Percentiles rank a stretch among this genome's conserved stretches.
Evolutionary conservation across 148 eudicot species (phyloP).

Genomic region (Cornus controversa): DNA sequence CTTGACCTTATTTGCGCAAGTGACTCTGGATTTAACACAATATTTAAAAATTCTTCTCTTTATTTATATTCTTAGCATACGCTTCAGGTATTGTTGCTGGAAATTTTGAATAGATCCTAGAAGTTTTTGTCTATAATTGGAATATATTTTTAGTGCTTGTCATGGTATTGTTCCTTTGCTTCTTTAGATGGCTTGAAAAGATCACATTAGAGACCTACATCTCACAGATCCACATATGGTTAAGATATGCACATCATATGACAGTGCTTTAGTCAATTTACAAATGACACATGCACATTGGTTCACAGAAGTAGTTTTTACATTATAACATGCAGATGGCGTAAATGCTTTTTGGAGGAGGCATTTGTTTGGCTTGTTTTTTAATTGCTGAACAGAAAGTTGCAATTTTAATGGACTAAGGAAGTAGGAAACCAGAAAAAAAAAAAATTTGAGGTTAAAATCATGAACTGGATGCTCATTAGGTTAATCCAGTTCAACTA

Average conservation of each 20-base stretch:
- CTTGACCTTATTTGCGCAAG: slow-evolving; percentile 95
- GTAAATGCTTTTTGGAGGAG: not conserved
- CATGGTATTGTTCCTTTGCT: slow-evolving; percentile 8
- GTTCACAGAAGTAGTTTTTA: not conserved
- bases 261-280: not conserved
- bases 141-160: not conserved
- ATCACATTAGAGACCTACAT: slow-evolving; percentile 94
- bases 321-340: not conserved
- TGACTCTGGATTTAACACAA: slow-evolving; percentile 7
- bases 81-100: not conserved
- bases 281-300: not conserved
- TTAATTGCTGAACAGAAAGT: not conserved
- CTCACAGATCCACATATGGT: slow-evolving; percentile 93
- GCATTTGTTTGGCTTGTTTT: not conserved
- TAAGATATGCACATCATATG: slow-evolving; percentile 48
- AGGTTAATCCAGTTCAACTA: not conserved
- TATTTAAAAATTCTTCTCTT: not conserved
- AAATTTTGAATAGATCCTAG: not conserved
- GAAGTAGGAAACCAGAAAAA: not conserved
- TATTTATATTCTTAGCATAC: not conserved
- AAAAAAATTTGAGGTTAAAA: not conserved
- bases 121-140: not conserved
- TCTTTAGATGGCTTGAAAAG: slow-evolving; percentile 90
- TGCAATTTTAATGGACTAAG: not conserved
- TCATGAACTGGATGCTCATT: not conserved